Base-by-base conservation (phyloP, 106 monocot species). In the Apostasia ramifera region DNA sequence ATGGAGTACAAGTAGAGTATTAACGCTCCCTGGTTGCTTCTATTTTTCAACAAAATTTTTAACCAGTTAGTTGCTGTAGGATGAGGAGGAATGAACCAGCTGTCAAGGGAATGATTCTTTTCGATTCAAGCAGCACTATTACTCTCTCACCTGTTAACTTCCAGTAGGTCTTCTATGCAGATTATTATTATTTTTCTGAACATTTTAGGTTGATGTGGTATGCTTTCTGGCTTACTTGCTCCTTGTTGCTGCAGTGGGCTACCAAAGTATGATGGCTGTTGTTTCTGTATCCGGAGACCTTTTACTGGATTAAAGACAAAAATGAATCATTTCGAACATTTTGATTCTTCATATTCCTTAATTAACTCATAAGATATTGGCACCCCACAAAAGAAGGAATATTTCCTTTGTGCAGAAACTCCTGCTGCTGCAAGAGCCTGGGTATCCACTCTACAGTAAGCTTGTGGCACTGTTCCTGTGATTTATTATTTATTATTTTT, bases 361-460 rank as follows among this genome's bases (percentile, higher is more conserved):
- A 87, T 79, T 75, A 75, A 44, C 55, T 67, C 26, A 38, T 50
- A 74, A 98, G 97, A 98, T 83, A 90, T 98, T 70, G 97, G 97
- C 47, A 98, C 97, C 8, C 92, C 92, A 70, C 89, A 87, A 74
- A 98, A 98, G 61, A 87, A 89, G 70, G 92, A 98, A 45, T 90
- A 90, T 66, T 98, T 98, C 46, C 86, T 98, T 41, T 92, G 92
- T 81, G 89, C 97, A 57, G 97, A 98, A 87, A 98, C 97, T 77
- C 89, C 97, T 61, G 87, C 85, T 74, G 90, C 97, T 81, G 97
- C 97, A 67, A 89, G 81, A 87, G 92, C 97, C 66, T 98, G 97
- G 97, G 92, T 98, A 79, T 85, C 89, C 66, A 92, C 89, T 76
- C 77, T 98, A 76, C 89, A 92, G 97, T 98, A 90, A 92, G 86